Evolutionary conservation across 2,329 filamentous ascomycete genomes (phyloP).

Genomic region (Clarireedia paspali): DNA sequence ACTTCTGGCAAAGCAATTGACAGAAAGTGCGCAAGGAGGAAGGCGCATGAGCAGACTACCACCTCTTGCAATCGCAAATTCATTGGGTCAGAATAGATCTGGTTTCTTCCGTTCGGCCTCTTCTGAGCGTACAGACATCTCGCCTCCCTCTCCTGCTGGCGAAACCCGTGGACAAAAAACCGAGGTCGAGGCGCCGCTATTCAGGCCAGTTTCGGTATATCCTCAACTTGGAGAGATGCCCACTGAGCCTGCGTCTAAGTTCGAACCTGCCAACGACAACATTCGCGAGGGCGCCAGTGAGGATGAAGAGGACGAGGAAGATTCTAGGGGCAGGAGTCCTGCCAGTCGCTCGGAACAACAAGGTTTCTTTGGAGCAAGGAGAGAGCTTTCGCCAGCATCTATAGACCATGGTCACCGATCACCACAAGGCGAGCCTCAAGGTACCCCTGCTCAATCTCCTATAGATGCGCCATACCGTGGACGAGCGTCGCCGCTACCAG

Average conservation of each 20-base stretch:
- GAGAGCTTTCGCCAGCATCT: conserved; percentile 48
- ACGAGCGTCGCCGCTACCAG: conserved; percentile 1
- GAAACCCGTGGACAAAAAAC: conserved; percentile 38
- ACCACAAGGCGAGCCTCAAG: neutral
- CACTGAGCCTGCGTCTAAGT: conserved; percentile 9
- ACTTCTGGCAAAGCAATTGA: conserved; percentile 76
- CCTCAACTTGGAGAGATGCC: conserved; percentile 54
- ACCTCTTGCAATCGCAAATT: conserved; percentile 73
- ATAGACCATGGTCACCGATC: neutral
- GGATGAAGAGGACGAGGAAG: conserved; percentile 10
- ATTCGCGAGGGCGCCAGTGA: neutral
- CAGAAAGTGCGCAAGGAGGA: conserved; percentile 66
- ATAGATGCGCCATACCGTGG: conserved; percentile 2
- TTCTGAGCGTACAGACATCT: conserved; percentile 43
- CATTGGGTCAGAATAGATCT: conserved; percentile 68
- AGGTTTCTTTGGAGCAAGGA: conserved; percentile 42
- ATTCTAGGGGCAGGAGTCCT: neutral
- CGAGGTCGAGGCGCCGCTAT: conserved; percentile 45
- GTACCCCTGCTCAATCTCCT: neutral
- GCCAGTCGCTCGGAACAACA: conserved; percentile 5
- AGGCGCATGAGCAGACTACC: conserved; percentile 79
- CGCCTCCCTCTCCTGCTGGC: conserved; percentile 21
- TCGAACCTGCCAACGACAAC: conserved; percentile 18
- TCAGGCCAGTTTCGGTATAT: conserved; percentile 65
- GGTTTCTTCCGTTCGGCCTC: conserved; percentile 75